These are phyloP conservation scores for Peribolospora kevripleyi DNA, from an alignment of 768 basidiomycete genomes.

Conservation along the genomic window DNA sequence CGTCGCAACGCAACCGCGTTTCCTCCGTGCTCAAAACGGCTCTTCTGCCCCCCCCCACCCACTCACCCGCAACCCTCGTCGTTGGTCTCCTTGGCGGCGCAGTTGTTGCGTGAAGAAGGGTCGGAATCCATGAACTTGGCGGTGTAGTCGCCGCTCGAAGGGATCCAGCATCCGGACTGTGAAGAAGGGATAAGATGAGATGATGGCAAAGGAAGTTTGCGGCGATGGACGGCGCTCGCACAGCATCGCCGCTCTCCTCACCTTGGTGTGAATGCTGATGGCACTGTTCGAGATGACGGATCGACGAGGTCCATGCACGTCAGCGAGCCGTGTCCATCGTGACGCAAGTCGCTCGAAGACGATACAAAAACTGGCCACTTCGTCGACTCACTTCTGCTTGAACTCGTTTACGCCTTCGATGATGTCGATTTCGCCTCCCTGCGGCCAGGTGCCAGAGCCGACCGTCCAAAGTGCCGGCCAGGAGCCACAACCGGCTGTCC, in stretches of 20 bases:
- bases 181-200: not conserved
- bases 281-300: too few species aligned
- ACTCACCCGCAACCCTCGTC: conserved; percentile 2
- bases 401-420: conserved; percentile 4
- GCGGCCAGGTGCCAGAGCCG: not conserved
- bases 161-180: not conserved
- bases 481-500: too few species aligned
- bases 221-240: too few species aligned
- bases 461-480: not conserved
- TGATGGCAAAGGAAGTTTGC: not conserved
- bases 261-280: too few species aligned
- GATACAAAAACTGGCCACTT: too few species aligned
- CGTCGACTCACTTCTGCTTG: not conserved
- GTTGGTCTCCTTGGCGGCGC: not conserved
- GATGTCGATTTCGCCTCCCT: conserved; percentile 4
- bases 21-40: too few species aligned
- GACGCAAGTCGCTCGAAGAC: too few species aligned
- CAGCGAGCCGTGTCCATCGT: too few species aligned
- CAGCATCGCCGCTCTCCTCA: too few species aligned
- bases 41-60: too few species aligned
- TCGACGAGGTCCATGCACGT: too few species aligned
- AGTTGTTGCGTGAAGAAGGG: not conserved
- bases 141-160: not conserved
- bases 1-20: too few species aligned
- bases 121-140: conserved; percentile 3